phyloP scores from a whole-genome alignment of 345 rosid genomes.

The Salix exigua region DNA sequence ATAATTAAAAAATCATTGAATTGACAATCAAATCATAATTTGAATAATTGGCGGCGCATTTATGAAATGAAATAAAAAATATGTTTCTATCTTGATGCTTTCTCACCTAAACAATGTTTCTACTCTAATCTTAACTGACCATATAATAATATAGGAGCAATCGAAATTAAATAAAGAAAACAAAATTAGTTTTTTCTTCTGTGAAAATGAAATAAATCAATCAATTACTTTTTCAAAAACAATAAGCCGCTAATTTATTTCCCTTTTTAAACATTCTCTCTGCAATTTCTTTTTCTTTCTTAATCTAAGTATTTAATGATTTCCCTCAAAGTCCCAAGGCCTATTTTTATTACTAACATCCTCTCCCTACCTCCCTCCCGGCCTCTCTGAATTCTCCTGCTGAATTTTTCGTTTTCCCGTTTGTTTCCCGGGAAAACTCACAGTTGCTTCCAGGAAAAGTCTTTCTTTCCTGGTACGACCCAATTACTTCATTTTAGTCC shows the following conservation, averaged over 20 bases:
- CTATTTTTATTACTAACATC: neutral
- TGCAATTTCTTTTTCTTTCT: neutral
- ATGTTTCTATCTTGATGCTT: no score
- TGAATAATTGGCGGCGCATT: no score
- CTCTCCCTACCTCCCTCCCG: neutral
- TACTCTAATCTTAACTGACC: no score
- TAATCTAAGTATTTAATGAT: neutral
- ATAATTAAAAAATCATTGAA: no score
- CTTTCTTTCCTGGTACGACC: neutral
- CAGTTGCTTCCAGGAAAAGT: neutral
- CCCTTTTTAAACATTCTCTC: neutral
- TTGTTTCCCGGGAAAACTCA: slow-evolving; percentile 1
- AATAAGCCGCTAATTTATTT: neutral
- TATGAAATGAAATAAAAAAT: no score
- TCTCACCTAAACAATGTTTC: no score
- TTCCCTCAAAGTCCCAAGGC: neutral
- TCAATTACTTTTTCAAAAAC: no score
- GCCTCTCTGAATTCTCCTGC: neutral
- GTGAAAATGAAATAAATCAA: neutral
- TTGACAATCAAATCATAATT: no score
- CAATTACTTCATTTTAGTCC: neutral
- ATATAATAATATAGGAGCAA: no score
- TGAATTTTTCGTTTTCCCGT: neutral
- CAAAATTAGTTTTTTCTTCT: neutral
- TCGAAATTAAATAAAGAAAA: no score